Evolutionary conservation across 2,329 filamentous ascomycete species (phyloP).

Genomic region (Hypoxylon sp.): DNA sequence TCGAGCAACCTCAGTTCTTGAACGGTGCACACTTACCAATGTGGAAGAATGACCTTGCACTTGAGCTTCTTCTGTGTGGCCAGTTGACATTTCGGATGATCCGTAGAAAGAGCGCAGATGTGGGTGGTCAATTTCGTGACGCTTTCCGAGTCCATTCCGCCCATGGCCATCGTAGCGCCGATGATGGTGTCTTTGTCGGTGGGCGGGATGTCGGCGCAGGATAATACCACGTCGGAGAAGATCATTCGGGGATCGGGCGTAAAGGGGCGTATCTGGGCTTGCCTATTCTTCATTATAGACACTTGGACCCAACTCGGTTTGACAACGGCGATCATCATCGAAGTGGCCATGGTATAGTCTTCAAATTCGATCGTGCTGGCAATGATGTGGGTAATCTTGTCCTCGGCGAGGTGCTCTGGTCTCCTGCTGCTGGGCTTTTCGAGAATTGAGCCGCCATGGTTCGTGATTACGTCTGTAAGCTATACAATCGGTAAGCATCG

Average conservation of each 20-base stretch:
- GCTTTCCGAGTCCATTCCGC: constrained; percentile 78
- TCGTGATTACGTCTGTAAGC: constrained; percentile 53
- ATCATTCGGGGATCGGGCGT: constrained; percentile 92
- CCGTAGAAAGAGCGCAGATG: constrained; percentile 80
- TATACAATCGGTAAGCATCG: constrained; percentile 39
- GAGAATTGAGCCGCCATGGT: constrained; percentile 61
- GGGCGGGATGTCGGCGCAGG: constrained; percentile 82
- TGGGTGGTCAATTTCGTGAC: constrained; percentile 83
- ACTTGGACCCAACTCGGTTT: constrained; percentile 80
- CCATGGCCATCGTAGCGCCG: constrained; percentile 87
- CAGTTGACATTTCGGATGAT: constrained; percentile 73
- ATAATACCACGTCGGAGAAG: constrained; percentile 83
- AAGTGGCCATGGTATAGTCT: constrained; percentile 78
- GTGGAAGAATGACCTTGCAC: constrained; percentile 87
- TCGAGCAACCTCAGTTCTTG: background rate
- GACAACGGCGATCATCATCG: constrained; percentile 83
- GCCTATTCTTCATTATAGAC: constrained; percentile 73
- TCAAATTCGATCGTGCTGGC: constrained; percentile 88
- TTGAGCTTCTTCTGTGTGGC: constrained; percentile 71
- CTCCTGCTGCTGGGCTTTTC: constrained; percentile 58
- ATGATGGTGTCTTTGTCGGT: constrained; percentile 92
- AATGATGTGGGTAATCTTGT: constrained; percentile 60
- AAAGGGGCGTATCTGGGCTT: constrained; percentile 81
- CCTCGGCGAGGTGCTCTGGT: constrained; percentile 54
- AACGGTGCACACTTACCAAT: constrained; percentile 70